A percentile compares a stretch with the other conserved stretches of the same genome.
These are phyloP conservation scores for Globisporangium iwayamae DNA, from an alignment of 352 stramenopile species.

Conservation along the genomic window DNA sequence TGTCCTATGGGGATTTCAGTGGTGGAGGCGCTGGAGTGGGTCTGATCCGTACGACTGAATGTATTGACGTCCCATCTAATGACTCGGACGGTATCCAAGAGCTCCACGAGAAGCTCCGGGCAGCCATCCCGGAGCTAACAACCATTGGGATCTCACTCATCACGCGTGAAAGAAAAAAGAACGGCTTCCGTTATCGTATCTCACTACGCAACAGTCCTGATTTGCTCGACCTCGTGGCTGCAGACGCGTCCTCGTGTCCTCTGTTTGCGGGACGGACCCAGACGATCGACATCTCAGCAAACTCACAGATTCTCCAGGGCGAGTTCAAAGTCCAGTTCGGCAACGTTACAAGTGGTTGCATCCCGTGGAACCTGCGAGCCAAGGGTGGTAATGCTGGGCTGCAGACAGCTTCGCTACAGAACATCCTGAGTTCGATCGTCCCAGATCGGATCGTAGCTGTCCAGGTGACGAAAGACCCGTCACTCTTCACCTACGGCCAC, in stretches of 20 bases:
- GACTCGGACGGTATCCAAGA: slow-evolving; percentile 45
- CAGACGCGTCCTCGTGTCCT: slow-evolving; percentile 30
- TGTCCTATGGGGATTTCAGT: slow-evolving; percentile 60
- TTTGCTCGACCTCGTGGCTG: slow-evolving; percentile 47
- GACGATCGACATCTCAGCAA: slow-evolving; percentile 57
- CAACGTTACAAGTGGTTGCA: slow-evolving; percentile 33
- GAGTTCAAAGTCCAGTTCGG: slow-evolving; percentile 39
- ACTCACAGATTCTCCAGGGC: slow-evolving; percentile 39
- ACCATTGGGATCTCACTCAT: slow-evolving; percentile 53
- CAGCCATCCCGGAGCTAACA: slow-evolving; percentile 35
- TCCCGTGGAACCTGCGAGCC: slow-evolving; percentile 42
- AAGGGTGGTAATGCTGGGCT: slow-evolving; percentile 12
- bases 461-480: slow-evolving; percentile 43
- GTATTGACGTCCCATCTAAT: slow-evolving; percentile 39
- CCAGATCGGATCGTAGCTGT: slow-evolving; percentile 35
- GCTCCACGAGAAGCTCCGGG: slow-evolving; percentile 30
- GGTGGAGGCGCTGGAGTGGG: slow-evolving; percentile 18
- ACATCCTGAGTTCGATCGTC: slow-evolving; percentile 30
- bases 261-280: slow-evolving; percentile 39
- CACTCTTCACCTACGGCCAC: slow-evolving; percentile 25
- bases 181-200: slow-evolving; percentile 55
- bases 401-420: slow-evolving; percentile 32
- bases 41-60: slow-evolving; percentile 38
- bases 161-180: slow-evolving; percentile 18
- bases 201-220: slow-evolving; percentile 48